Evolutionary conservation across 1,284 basidiomycete species (phyloP), one percentile per base, ranked within the genome.

Genomic region (Ganoderma lucidum): DNA sequence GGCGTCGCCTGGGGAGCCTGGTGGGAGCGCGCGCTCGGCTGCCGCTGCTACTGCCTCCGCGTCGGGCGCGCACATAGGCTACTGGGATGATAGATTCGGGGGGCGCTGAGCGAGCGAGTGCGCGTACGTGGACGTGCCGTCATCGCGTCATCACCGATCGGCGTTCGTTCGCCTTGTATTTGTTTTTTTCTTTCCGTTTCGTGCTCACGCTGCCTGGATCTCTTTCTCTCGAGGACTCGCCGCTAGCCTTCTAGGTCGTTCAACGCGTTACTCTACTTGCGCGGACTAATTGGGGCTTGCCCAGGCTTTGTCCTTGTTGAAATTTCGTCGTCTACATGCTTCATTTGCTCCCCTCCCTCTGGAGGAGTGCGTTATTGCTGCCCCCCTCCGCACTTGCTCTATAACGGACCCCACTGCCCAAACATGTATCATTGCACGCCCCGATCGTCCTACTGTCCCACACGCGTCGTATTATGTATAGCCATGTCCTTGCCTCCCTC

Each of bases 51-150:
- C 53, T 30, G 61, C 64, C 62, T 70, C 71, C 59, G 65, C 64
- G 42, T 66, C 67, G 65, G 65, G 64, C 58, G 62, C 70, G 62
- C 70, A 60, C 28, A n/a, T 69, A 41, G 62, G 69, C 1, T 73
- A 69, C 41, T 73, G 71, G 71, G 69, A 69, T 53, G 69, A 73
- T 56, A 51, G 68, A 44, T 68, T 66, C 39, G 68, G 71, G n/a
- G 68, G 71, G 42, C 71, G 71, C 32, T 72, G 71, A 72, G 62
- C 9, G 48, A 12, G 37, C 0, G 37, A 44, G 41, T 17, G 17
- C 6, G 44, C 30, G 45, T 15, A 6, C 61, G 44, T 19, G 41
- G 35, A 35, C 28, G 30, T 63, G 44, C 62, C 32, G 39, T n/a
- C 42, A 12, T 12, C 9, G 3, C 48, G n/a, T n/a, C 42, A 23